Evolutionary conservation across 352 stramenopile genomes (phyloP), one percentile per base, ranked within the genome.

Genomic region (Phytophthora ohioensis): DNA sequence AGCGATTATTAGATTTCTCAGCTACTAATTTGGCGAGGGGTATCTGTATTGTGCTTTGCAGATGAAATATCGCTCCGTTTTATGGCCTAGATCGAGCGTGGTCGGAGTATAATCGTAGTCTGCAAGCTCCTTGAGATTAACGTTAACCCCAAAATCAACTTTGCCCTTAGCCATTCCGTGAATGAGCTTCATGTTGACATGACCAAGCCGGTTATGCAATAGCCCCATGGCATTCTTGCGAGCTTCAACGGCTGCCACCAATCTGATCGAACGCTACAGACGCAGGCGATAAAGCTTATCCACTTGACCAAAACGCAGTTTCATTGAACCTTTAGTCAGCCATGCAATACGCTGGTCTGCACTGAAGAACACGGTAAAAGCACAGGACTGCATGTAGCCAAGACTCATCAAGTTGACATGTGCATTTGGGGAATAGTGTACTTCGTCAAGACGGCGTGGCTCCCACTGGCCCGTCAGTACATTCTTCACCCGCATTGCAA

Each of bases 201-300:
- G 56, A 1, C 38, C 46, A 9, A 71, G 36, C 11, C 62, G 27
- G 36, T 63, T 64, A 43, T 70, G 54, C 42, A 71, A 41, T 11
- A 55, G 21, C 10, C 49, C 56, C 64, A 66, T 71, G 0, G n/a
- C 47, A 32, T 71, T 61, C 11, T 57, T 57, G 27, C 52, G 52
- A 1, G 10, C 30, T 12, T 39, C 41, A 7, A 67, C 49, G n/a
- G 48, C 59, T 12, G n/a, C 41, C 47, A 63, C 21, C 1, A 56
- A 30, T 0, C 56, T 48, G 0, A 49, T 21, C 7, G 49, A 60
- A 31, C 47, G 32, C 38, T 49, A 38, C 3, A 8, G 38, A 3
- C 49, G 49, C 11, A 71, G n/a, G 8, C 64, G 46, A n/a, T 71
- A 68, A n/a, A 60, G 36, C 56, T 54, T 71, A 36, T 71, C 51